Conservation (phyloP, 164 flowering plant species). For the Chimonanthus praecox region DNA sequence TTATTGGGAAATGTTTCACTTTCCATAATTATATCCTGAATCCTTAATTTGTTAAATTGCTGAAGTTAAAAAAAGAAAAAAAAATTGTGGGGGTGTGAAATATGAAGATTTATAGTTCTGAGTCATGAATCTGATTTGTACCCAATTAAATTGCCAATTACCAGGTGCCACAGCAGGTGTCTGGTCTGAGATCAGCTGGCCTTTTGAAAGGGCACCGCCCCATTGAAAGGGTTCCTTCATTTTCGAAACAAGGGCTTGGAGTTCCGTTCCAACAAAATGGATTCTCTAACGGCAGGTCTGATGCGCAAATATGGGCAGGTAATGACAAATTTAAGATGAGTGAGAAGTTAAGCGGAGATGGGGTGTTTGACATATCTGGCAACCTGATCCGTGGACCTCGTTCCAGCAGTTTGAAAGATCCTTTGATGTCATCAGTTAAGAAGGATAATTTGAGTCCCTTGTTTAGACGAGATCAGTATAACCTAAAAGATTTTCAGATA, state of each 20-base stretch:
- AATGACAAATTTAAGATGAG: slow-evolving; percentile 23
- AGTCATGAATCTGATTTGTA: not conserved
- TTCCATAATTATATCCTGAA: not conserved
- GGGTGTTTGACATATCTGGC: slow-evolving; percentile 17
- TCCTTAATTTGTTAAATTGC: too few species aligned
- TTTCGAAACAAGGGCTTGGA: slow-evolving; percentile 27
- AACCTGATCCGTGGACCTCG: slow-evolving; percentile 73
- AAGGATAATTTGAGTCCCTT: slow-evolving; percentile 24
- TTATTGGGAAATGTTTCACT: not conserved
- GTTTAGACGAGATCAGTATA: slow-evolving; percentile 47
- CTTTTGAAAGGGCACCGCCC: slow-evolving; percentile 20
- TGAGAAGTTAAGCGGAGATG: slow-evolving; percentile 25
- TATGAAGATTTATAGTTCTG: not conserved
- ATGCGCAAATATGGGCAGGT: slow-evolving; percentile 27
- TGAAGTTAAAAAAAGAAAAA: not conserved
- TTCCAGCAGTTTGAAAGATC: slow-evolving; percentile 17
- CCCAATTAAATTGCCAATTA: not conserved
- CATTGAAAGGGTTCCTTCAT: slow-evolving; percentile 26
- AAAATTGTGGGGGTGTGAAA: not conserved
- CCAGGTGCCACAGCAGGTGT: not conserved
- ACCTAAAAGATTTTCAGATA: slow-evolving; percentile 49
- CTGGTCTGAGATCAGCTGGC: slow-evolving; percentile 11
- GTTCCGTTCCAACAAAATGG: slow-evolving; percentile 20
- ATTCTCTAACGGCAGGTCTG: slow-evolving; percentile 18
- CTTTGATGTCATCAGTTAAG: slow-evolving; percentile 20